Evolutionary conservation across 495 filamentous ascomycete genomes (phyloP).

Genomic region (Xylaria acuta): DNA sequence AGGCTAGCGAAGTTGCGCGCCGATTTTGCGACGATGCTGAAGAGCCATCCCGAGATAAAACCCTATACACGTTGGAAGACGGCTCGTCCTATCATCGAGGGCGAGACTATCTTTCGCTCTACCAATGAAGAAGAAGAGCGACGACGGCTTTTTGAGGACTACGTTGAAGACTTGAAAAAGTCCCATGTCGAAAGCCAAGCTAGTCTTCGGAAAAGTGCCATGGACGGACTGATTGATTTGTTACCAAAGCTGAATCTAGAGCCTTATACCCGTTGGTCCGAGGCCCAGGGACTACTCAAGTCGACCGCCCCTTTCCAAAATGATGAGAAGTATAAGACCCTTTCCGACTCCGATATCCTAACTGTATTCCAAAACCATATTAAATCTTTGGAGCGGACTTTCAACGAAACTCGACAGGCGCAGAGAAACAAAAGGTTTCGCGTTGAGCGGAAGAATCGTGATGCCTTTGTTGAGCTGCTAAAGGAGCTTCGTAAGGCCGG

Average conservation of each 20-base stretch:
- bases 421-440: conserved; percentile 81
- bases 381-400: conserved; percentile 84
- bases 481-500: conserved; percentile 74
- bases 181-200: conserved; percentile 75
- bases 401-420: conserved; percentile 87
- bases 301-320: conserved; percentile 79
- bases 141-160: conserved; percentile 93
- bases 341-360: conserved; percentile 89
- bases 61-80: conserved; percentile 98
- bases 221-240: conserved; percentile 81
- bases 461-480: conserved; percentile 76
- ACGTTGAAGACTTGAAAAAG: conserved; percentile 83
- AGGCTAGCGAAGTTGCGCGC: conserved; percentile 89
- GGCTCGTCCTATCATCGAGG: conserved; percentile 91
- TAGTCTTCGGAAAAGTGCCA: conserved; percentile 74
- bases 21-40: conserved; percentile 96
- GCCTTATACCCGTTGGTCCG: conserved; percentile 93
- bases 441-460: conserved; percentile 83
- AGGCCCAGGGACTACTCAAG: conserved; percentile 83
- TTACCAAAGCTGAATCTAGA: conserved; percentile 86
- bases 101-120: conserved; percentile 92
- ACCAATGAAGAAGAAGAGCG: conserved; percentile 88
- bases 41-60: conserved; percentile 96
- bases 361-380: conserved; percentile 94
- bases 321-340: conserved; percentile 86